Conservation (phyloP, 805 yeast species). For the Ogataea sp. region DNA sequence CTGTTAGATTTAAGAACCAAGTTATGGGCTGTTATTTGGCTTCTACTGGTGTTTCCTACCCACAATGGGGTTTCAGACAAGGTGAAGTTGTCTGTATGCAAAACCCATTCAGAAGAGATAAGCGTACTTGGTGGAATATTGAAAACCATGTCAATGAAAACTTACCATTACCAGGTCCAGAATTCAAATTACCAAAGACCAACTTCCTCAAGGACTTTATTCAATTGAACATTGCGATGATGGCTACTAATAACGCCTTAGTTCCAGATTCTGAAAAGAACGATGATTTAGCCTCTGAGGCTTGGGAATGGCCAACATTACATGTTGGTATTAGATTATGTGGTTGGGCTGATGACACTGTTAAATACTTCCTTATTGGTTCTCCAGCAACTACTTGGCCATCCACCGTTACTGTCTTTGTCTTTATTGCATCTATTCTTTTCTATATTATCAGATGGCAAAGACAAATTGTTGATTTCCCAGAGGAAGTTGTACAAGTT, state of each 20-base stretch:
- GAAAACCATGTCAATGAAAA: slow-evolving; percentile 58
- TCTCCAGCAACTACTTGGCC: slow-evolving; percentile 77
- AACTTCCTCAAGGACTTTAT: slow-evolving; percentile 70
- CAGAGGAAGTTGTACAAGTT: slow-evolving; percentile 3
- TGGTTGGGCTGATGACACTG: slow-evolving; percentile 53
- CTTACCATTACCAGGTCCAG: slow-evolving; percentile 52
- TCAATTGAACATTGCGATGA: slow-evolving; percentile 75
- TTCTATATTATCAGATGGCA: slow-evolving; percentile 66
- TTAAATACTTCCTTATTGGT: slow-evolving; percentile 63
- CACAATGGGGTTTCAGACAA: slow-evolving; percentile 82
- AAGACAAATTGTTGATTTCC: slow-evolving; percentile 65
- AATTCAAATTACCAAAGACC: slow-evolving; percentile 64
- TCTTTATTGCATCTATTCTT: slow-evolving; percentile 38
- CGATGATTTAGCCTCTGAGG: slow-evolving; percentile 62
- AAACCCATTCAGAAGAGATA: slow-evolving; percentile 61
- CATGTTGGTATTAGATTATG: slow-evolving; percentile 70
- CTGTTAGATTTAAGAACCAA: slow-evolving; percentile 59
- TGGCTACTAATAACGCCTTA: slow-evolving; percentile 78
- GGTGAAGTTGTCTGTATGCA: slow-evolving; percentile 81
- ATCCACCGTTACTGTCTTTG: slow-evolving; percentile 51
- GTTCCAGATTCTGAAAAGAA: slow-evolving; percentile 71
- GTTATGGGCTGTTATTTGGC: slow-evolving; percentile 68
- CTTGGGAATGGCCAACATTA: slow-evolving; percentile 90
- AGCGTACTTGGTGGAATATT: slow-evolving; percentile 85
- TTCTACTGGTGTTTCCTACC: slow-evolving; percentile 61